These are phyloP conservation scores for Hysterangium stoloniferum DNA, from an alignment of 768 basidiomycete genomes.

Conservation along the genomic window DNA sequence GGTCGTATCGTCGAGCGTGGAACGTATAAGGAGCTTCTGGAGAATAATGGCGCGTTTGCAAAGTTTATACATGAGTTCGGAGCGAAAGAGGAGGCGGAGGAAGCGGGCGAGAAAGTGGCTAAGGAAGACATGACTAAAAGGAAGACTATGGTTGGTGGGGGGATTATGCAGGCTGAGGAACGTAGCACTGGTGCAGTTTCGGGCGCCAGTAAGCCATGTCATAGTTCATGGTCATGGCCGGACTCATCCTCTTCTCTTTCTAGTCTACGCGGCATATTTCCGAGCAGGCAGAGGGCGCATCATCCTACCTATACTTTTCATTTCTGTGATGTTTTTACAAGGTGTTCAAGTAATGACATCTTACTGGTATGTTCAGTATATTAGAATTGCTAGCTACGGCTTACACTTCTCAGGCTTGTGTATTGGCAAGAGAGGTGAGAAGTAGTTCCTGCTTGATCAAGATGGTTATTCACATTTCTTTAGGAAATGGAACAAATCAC, in stretches of 20 bases:
- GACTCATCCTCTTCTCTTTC: background rate
- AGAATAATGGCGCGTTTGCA: conserved; percentile 56
- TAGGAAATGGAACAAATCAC: conserved; percentile 47
- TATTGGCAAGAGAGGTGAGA: conserved; percentile 73
- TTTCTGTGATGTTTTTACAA: conserved; percentile 60
- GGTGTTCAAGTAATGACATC: conserved; percentile 61
- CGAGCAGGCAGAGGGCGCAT: conserved; percentile 59
- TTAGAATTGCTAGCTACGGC: background rate
- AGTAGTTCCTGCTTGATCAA: background rate
- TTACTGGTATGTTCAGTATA: conserved; percentile 64
- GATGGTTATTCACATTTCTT: conserved; percentile 7
- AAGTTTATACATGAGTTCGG: conserved; percentile 74
- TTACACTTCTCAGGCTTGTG: conserved; percentile 48
- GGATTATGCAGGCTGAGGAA: conserved; percentile 80
- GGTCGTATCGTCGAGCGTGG: conserved; percentile 77
- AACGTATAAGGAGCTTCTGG: conserved; percentile 66
- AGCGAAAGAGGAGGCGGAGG: conserved; percentile 47
- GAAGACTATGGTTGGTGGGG: conserved; percentile 35
- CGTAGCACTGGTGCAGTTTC: conserved; percentile 69
- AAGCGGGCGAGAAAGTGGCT: conserved; percentile 21
- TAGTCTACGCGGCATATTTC: conserved; percentile 45
- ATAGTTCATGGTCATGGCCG: background rate
- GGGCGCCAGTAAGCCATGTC: conserved; percentile 16
- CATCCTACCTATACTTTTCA: conserved; percentile 56
- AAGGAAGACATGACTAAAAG: conserved; percentile 32